A percentile compares a stretch with the other conserved stretches of the same genome.
phyloP scores from a whole-genome alignment of 1,284 basidiomycete genomes.

The Irpex rosettiformis region DNA sequence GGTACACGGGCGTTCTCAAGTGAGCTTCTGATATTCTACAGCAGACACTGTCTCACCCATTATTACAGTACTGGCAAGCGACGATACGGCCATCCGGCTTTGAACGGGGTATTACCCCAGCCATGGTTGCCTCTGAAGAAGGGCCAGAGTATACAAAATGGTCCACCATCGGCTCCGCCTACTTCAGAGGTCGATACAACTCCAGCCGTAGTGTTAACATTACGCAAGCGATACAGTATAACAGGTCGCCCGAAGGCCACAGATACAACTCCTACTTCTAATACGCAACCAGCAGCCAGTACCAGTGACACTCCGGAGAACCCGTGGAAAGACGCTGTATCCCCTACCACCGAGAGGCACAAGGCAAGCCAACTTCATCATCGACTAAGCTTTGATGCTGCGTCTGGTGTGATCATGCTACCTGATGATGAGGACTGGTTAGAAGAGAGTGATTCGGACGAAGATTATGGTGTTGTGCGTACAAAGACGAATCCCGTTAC shows the following conservation, averaged over 20 bases:
- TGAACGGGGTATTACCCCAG: constrained; percentile 83
- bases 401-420: constrained; percentile 79
- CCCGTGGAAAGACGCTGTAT: constrained; percentile 52
- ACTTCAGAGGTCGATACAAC: constrained; percentile 37
- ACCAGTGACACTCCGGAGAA: constrained; percentile 29
- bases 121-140: constrained; percentile 91
- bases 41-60: constrained; percentile 5
- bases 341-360: constrained; percentile 20
- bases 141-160: constrained; percentile 66
- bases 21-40: constrained; percentile 31
- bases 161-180: constrained; percentile 34
- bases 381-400: constrained; percentile 74
- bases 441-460: constrained; percentile 38
- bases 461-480: constrained; percentile 26
- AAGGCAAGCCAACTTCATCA: constrained; percentile 38
- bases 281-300: background rate
- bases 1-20: constrained; percentile 90
- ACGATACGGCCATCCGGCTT: constrained; percentile 88
- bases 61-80: constrained; percentile 72
- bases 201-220: constrained; percentile 71
- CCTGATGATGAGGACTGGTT: constrained; percentile 77
- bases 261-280: background rate
- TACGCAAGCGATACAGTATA: constrained; percentile 63
- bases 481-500: background rate
- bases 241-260: constrained; percentile 22